Percentiles rank a stretch among this genome's conserved stretches.
Conservation (phyloP, 768 basidiomycete genomes). For the Galerina marginata region DNA sequence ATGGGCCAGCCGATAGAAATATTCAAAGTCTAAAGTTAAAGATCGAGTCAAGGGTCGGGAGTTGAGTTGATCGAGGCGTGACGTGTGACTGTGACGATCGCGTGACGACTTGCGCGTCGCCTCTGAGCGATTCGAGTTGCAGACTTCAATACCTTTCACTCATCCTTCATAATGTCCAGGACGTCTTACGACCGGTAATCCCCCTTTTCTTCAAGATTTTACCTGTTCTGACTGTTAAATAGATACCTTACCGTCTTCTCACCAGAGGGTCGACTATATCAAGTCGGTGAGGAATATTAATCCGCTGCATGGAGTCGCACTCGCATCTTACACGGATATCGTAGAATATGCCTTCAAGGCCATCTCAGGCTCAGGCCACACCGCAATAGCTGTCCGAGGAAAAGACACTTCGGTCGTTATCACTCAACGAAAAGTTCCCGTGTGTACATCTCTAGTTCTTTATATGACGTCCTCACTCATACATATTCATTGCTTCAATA, state of each 20-base stretch:
- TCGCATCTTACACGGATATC: slow-evolving; percentile 19
- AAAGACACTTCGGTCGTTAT: slow-evolving; percentile 96
- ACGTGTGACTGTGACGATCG: slow-evolving; percentile 38
- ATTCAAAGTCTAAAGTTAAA: background rate
- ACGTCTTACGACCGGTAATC: slow-evolving; percentile 89
- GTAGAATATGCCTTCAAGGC: slow-evolving; percentile 99
- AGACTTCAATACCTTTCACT: slow-evolving; percentile 29
- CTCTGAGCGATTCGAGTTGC: slow-evolving; percentile 9
- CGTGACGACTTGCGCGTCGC: slow-evolving; percentile 66
- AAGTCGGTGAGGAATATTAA: slow-evolving; percentile 80
- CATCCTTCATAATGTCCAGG: slow-evolving; percentile 74
- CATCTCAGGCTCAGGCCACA: slow-evolving; percentile 95
- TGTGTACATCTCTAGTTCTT: slow-evolving; percentile 45
- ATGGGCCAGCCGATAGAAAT: slow-evolving; percentile 20
- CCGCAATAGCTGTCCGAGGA: slow-evolving; percentile 90
- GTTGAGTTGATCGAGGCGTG: slow-evolving; percentile 24
- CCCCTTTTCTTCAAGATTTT: background rate
- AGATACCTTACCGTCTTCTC: slow-evolving; percentile 98
- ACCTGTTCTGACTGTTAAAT: slow-evolving; percentile 3
- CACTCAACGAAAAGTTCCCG: slow-evolving; percentile 98
- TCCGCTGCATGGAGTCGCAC: slow-evolving; percentile 7
- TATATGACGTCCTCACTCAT: slow-evolving; percentile 22
- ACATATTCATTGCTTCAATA: slow-evolving; percentile 33
- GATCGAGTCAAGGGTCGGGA: slow-evolving; percentile 2
- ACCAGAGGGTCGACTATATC: slow-evolving; percentile 95